A percentile compares a stretch with the other conserved stretches of the same genome.
Conservation (phyloP, 2,329 filamentous ascomycete genomes). For the Stagonosporopsis rhizophila region DNA sequence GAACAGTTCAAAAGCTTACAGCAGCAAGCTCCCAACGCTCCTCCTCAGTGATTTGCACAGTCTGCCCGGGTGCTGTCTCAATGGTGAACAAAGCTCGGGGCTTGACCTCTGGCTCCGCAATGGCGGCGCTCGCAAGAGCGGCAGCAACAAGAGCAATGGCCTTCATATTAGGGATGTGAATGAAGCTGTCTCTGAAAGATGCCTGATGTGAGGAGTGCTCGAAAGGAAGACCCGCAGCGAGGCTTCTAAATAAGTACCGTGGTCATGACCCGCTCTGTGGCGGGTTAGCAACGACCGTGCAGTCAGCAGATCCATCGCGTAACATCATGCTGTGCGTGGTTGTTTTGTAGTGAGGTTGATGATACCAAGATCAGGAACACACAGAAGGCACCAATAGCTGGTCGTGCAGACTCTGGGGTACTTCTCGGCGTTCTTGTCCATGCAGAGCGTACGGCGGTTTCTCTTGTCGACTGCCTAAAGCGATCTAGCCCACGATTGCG, state of each 20-base stretch:
- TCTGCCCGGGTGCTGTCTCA: slow-evolving; percentile 78
- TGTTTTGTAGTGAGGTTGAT: background rate
- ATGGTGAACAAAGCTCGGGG: slow-evolving; percentile 67
- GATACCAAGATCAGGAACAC: slow-evolving; percentile 13
- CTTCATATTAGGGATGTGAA: slow-evolving; percentile 9
- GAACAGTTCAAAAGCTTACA: slow-evolving; percentile 52
- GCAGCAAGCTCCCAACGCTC: slow-evolving; percentile 87
- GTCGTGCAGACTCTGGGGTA: background rate
- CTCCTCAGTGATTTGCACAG: slow-evolving; percentile 84
- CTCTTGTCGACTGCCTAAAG: slow-evolving; percentile 18
- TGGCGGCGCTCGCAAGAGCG: slow-evolving; percentile 20
- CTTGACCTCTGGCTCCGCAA: slow-evolving; percentile 22
- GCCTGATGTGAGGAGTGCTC: background rate
- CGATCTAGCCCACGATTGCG: background rate
- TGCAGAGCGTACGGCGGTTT: slow-evolving; percentile 4
- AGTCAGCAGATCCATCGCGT: slow-evolving; percentile 14
- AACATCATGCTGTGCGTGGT: background rate
- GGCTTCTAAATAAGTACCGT: background rate
- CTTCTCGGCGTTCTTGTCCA: slow-evolving; percentile 16
- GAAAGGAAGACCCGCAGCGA: background rate
- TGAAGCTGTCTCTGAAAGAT: background rate
- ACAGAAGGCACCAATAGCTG: slow-evolving; percentile 5
- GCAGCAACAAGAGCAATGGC: slow-evolving; percentile 15
- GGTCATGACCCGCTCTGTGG: background rate
- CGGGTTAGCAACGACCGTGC: background rate